Percentiles rank a stretch among this genome's conserved stretches.
Evolutionary conservation across 331 rosid species (phyloP).

Genomic region (Rosa hybrid): DNA sequence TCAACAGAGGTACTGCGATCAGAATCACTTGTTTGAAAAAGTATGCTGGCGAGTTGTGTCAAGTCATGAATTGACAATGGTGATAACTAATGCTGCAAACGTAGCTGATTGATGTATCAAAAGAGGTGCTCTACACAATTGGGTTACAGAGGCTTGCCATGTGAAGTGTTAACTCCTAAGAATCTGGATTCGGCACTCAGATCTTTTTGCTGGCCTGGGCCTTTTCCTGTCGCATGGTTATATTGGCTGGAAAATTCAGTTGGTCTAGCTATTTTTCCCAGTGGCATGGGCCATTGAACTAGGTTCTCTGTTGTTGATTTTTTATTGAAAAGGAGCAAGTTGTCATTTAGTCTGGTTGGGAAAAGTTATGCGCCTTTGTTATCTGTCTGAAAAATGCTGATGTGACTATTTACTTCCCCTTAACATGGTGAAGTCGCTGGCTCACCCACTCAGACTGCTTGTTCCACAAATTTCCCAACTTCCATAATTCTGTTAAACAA

Average conservation of each 20-base stretch:
- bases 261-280: background rate
- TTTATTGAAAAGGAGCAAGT: background rate
- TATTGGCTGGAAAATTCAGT: background rate
- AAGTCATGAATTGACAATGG: background rate
- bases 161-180: background rate
- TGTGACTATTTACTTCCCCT: background rate
- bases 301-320: background rate
- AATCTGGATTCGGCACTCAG: background rate
- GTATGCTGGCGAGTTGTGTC: slow-evolving; percentile 6
- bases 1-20: slow-evolving; percentile 13
- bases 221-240: background rate
- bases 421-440: background rate
- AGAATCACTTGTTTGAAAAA: slow-evolving; percentile 5
- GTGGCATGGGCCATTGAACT: background rate
- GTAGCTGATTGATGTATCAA: slow-evolving; percentile 9
- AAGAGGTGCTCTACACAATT: background rate
- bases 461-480: background rate
- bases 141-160: background rate
- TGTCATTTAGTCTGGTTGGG: background rate
- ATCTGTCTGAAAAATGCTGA: background rate
- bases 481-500: too few relatives aligned
- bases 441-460: background rate
- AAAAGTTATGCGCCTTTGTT: background rate
- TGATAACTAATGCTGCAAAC: background rate
- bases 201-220: background rate